phyloP scores from a whole-genome alignment of 2,329 filamentous ascomycete species.

The Plenodomus tracheiphilus region DNA sequence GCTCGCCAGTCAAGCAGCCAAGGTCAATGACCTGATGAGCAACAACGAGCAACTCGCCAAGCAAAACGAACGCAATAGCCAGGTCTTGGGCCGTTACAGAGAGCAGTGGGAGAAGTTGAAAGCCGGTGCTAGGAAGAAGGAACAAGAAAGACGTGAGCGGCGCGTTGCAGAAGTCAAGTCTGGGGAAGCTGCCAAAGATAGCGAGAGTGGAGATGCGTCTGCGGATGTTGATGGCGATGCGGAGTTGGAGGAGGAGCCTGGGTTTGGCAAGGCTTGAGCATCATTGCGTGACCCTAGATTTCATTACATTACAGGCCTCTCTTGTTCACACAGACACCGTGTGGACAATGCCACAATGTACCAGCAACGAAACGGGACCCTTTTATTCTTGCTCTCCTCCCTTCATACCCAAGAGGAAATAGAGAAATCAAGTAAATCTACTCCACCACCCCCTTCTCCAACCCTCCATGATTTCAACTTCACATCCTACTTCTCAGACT shows the following conservation, averaged over 20 bases:
- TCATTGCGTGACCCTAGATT: too few species aligned
- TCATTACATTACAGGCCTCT: too few species aligned
- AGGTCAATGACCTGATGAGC: conserved; percentile 55
- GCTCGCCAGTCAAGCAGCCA: conserved; percentile 27
- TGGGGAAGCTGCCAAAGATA: conserved; percentile 18
- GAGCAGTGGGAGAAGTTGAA: conserved; percentile 72
- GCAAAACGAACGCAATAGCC: conserved; percentile 63
- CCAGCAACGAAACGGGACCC: too few species aligned
- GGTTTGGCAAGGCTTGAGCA: conserved; percentile 33
- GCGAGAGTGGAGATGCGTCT: conserved; percentile 16
- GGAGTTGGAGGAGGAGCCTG: conserved; percentile 26
- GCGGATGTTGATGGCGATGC: conserved; percentile 13
- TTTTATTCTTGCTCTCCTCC: too few species aligned
- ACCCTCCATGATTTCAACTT: too few species aligned
- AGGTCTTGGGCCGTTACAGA: conserved; percentile 59
- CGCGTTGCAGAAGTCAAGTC: conserved; percentile 13
- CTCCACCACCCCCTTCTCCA: too few species aligned
- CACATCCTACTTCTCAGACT: too few species aligned
- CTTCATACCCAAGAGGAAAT: too few species aligned
- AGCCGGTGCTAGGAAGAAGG: conserved; percentile 57
- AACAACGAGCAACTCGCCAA: conserved; percentile 65
- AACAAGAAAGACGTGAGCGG: conserved; percentile 32
- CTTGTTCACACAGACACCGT: too few species aligned
- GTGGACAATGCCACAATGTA: too few species aligned
- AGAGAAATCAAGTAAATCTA: too few species aligned